Base-by-base conservation (phyloP, 2,329 filamentous ascomycete genomes). In the Apiospora marii region DNA sequence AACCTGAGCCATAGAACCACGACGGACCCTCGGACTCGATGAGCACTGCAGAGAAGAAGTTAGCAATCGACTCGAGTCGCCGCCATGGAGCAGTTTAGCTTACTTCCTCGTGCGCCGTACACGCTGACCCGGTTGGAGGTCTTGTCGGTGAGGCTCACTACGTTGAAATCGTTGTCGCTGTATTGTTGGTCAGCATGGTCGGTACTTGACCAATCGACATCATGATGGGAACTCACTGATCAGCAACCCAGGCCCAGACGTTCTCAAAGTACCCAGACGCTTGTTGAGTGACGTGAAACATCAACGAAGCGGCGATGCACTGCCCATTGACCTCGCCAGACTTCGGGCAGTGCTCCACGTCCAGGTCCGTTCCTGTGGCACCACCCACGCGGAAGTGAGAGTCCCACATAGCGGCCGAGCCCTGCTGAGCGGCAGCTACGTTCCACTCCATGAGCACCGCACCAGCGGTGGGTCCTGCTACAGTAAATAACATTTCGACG, bases 391-490 rank as follows among this genome's bases (percentile, higher is more conserved):
- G 91, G 80, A 93, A 87, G 82, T 96, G 93, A 16, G 90, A 89
- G 78, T 95, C 93, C 92, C 92, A 94, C 84, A 94, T 51, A 3
- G 73, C 77, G 0, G 76, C 76, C 0, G 76, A 16, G 48, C 90
- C 91, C 75, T 87, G 86, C 71, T 72, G 81, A 74, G 82, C 77
- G n/a, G 85, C 87, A 19, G 85, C 85, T 44, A 94, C 83, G 79
- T 94, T 94, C 92, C 92, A 94, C 79, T 94, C 87, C 78, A 94
- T 87, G 75, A 94, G 84, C 73, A 94, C 90, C 7, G 90, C 91
- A 71, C 93, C 93, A 1, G 92, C 89, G n/a, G 89, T 89, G 5
- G 90, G 83, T 0, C 92, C 92, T 75, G 87, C 85, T 61, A 91
- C 92, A 74, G 89, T 87, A 77, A 94, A 90, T 71, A 94, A 86